Base-by-base conservation (phyloP, 495 filamentous ascomycete species). In the Lasiosphaeris hirsuta region DNA sequence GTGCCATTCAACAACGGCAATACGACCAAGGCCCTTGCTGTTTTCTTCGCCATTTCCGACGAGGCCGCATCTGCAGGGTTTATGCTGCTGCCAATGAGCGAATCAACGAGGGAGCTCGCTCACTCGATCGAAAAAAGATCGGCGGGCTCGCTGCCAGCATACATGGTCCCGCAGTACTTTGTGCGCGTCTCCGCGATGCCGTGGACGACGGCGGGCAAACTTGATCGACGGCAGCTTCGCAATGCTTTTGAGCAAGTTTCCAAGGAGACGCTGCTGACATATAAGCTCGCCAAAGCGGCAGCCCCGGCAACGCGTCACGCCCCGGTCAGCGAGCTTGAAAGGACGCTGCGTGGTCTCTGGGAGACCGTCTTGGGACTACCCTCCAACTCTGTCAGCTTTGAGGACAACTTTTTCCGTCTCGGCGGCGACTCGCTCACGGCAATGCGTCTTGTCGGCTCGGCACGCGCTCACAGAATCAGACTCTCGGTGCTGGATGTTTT, bases 121-220 rank as follows among this genome's bases (percentile, higher is more conserved):
- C 43, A 42, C 1, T 7, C 45, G 36, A 38, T 68, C 19, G 41
- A 56, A 19, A 50, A 33, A 13, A 34, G 44, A 4, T 61, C 86
- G 1, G 48, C 60, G 5, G 54, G 57, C 5, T 18, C 48, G 15
- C 43, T 77, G 2, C 72, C 74, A 2, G 34, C 55, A 9, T 78
- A 81, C 59, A 85, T 86, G 83, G 72, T 85, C 38, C 84, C 84
- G 2, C 71, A 77, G 17, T 65, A 80, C 1, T 85, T 79, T 57
- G 78, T 85, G 38, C 81, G 83, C 0, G 61, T 85, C 1, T 68
- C 66, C 33, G 66, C 70, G 30, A 68, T 86, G 52, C 84, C 83
- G 0, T 66, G 76, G 44, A 72, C 75, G 1, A 72, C 69, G 0
- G 79, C 80, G 0, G 78, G 72, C 17, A 86, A 87, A 61, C 73